Percentiles rank a stretch among this genome's conserved stretches.
phyloP scores from a whole-genome alignment of 345 rosid genomes.

The Euphorbia lathyris region DNA sequence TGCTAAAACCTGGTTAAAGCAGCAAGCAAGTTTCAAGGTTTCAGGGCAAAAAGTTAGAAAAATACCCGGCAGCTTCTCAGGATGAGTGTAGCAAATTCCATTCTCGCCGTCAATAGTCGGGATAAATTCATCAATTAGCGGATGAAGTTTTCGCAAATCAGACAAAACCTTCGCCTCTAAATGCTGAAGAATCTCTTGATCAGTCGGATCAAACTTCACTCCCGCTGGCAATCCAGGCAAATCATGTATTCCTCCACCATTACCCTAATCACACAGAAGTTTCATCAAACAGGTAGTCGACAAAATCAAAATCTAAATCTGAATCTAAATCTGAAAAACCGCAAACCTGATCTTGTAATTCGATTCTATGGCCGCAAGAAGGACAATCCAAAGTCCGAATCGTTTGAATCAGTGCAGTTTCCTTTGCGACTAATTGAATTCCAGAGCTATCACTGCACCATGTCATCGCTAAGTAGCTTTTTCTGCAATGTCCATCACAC shows the following conservation, averaged over 20 bases:
- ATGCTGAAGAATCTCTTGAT: conserved; percentile 85
- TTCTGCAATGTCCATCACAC: conserved; percentile 27
- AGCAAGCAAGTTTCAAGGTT: too few species aligned
- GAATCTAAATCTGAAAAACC: background rate
- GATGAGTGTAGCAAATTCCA: conserved; percentile 95
- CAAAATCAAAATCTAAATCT: too few species aligned
- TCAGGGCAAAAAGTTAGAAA: background rate
- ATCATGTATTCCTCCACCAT: conserved; percentile 52
- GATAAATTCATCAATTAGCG: conserved; percentile 81
- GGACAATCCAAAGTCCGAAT: conserved; percentile 44
- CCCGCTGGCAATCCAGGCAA: conserved; percentile 91
- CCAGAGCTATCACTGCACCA: conserved; percentile 53
- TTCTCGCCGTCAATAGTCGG: conserved; percentile 79
- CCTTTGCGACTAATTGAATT: conserved; percentile 24
- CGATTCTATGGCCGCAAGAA: conserved; percentile 68
- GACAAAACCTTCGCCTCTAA: conserved; percentile 69
- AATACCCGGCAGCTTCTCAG: conserved; percentile 85
- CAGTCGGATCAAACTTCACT: conserved; percentile 89
- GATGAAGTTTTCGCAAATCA: conserved; percentile 60
- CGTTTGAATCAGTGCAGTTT: background rate
- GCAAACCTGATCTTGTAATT: conserved; percentile 58
- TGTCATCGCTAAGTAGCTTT: conserved; percentile 38
- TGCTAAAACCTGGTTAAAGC: too few species aligned
- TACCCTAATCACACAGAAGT: background rate
- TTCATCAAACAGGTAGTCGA: background rate